Conservation (phyloP, 2,329 filamentous ascomycete species). For the Colletotrichum magnum region DNA sequence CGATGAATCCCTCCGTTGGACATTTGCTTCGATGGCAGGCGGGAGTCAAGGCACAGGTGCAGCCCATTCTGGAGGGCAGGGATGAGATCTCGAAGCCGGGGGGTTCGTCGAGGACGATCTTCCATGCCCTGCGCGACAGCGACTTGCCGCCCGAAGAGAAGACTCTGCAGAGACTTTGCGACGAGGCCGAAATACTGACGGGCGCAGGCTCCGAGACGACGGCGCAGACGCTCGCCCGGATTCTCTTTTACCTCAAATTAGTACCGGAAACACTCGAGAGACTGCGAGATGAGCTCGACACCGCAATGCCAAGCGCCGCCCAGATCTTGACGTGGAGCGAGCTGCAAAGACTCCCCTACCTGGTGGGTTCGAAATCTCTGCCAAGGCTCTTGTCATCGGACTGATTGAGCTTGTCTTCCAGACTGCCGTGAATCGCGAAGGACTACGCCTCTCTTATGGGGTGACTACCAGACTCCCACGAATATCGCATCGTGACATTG, state of each 20-base stretch:
- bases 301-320: constrained; percentile 46
- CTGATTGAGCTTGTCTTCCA: not conserved
- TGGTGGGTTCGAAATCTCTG: constrained; percentile 17
- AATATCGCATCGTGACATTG: constrained; percentile 29
- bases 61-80: too few species aligned
- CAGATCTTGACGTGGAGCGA: constrained; percentile 21
- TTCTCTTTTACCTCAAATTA: constrained; percentile 50
- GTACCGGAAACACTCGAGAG: constrained; percentile 46
- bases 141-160: too few species aligned
- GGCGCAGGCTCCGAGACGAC: constrained; percentile 58
- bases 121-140: too few species aligned
- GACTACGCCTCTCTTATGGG: constrained; percentile 38
- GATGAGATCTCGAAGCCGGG: too few species aligned
- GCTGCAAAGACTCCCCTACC: constrained; percentile 33
- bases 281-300: constrained; percentile 46
- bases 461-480: constrained; percentile 37
- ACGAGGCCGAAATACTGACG: constrained; percentile 53
- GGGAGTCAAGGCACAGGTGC: too few species aligned
- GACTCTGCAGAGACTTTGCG: too few species aligned
- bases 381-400: not conserved
- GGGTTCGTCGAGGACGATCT: too few species aligned
- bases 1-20: too few species aligned
- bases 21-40: too few species aligned
- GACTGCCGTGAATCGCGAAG: constrained; percentile 33
- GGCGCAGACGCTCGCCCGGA: constrained; percentile 52